Evolutionary conservation across 768 basidiomycete genomes (phyloP).

Genomic region (Holtermannia corniformis): DNA sequence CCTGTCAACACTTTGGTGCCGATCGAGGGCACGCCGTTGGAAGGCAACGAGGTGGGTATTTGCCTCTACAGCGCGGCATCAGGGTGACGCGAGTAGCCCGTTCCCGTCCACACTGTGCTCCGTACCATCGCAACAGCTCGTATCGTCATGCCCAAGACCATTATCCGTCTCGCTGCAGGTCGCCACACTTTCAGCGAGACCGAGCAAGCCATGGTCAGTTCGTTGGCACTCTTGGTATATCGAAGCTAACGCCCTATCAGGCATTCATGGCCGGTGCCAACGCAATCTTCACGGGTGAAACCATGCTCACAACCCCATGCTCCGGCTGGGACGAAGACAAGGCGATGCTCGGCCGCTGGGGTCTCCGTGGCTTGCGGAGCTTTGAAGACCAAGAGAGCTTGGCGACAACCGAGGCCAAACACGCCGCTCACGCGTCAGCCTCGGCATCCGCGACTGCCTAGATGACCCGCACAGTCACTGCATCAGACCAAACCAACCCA

Average conservation of each 20-base stretch:
- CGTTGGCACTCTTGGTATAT: neutral
- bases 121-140: conserved; percentile 93
- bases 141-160: conserved; percentile 79
- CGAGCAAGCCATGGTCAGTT: conserved; percentile 80
- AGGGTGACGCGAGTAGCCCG: conserved; percentile 49
- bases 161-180: conserved; percentile 91
- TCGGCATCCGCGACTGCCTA: neutral
- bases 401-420: conserved; percentile 1
- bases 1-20: conserved; percentile 96
- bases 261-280: conserved; percentile 95
- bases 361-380: conserved; percentile 78
- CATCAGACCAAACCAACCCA: too few relatives aligned
- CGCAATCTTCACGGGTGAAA: conserved; percentile 95
- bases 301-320: conserved; percentile 96
- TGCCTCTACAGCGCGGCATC: neutral
- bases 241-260: conserved; percentile 10
- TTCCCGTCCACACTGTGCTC: conserved; percentile 71
- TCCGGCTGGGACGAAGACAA: conserved; percentile 98
- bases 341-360: conserved; percentile 87
- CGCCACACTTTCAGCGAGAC: conserved; percentile 77
- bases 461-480: too few relatives aligned
- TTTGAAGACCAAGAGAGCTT: conserved; percentile 57
- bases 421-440: conserved; percentile 2
- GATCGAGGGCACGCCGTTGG: conserved; percentile 86
- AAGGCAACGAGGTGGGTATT: conserved; percentile 65